A percentile compares a stretch with the other conserved stretches of the same genome.
These are phyloP conservation scores for Phytophthora europaea DNA, from an alignment of 352 stramenopile species.

Conservation along the genomic window DNA sequence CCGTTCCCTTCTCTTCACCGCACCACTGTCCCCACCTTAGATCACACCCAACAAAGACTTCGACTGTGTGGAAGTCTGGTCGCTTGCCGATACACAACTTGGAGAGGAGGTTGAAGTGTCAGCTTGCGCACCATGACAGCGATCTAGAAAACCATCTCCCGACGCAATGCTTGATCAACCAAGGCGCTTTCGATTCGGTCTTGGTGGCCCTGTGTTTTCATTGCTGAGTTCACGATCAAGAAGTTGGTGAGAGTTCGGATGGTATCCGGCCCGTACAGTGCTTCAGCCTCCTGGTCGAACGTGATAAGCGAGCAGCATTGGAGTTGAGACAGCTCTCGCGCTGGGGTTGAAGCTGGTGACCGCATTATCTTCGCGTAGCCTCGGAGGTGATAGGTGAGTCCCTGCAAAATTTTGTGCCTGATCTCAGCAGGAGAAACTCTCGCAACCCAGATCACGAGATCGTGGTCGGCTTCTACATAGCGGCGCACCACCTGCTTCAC, in stretches of 20 bases:
- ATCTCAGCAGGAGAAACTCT: slow-evolving; percentile 36
- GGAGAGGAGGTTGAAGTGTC: neutral
- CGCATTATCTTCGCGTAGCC: slow-evolving; percentile 9
- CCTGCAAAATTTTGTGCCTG: slow-evolving; percentile 15
- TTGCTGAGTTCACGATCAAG: slow-evolving; percentile 5
- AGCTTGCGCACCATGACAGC: neutral
- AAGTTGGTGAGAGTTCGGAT: slow-evolving; percentile 14
- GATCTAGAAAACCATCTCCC: slow-evolving; percentile 18
- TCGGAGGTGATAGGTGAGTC: slow-evolving; percentile 13
- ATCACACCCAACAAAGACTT: neutral
- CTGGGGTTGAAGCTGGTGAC: slow-evolving; percentile 8
- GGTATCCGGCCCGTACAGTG: slow-evolving; percentile 1
- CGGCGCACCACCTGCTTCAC: slow-evolving; percentile 35
- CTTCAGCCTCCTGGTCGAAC: slow-evolving; percentile 9
- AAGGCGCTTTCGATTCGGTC: slow-evolving; percentile 6
- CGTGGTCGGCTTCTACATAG: slow-evolving; percentile 29
- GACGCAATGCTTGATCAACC: slow-evolving; percentile 9
- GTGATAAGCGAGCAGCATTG: slow-evolving; percentile 16
- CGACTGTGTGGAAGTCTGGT: too few relatives aligned
- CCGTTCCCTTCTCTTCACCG: neutral
- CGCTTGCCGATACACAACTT: neutral
- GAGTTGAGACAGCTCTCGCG: slow-evolving; percentile 11
- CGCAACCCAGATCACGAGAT: slow-evolving; percentile 41
- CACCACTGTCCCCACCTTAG: neutral
- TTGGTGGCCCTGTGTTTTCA: slow-evolving; percentile 11